Evolutionary conservation across 2,329 filamentous ascomycete species (phyloP).

Genomic region (Fusarium decemcellulare): DNA sequence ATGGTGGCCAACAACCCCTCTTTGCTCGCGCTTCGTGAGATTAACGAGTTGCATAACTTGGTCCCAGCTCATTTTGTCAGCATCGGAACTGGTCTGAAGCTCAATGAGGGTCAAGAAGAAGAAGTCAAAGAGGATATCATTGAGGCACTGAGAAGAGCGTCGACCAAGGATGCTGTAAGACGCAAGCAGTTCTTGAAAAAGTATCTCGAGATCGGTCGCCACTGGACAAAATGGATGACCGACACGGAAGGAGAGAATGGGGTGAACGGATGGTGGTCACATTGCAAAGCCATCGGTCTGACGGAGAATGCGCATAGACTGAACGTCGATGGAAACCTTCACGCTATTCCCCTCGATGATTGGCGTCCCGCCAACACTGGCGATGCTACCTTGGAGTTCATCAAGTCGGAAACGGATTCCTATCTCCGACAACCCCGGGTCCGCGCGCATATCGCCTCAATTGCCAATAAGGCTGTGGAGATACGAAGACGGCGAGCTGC

Average conservation of each 20-base stretch:
- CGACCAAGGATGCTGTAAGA: background rate
- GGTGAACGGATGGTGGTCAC: background rate
- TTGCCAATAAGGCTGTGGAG: rapidly evolving
- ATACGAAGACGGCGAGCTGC: background rate
- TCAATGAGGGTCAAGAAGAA: background rate
- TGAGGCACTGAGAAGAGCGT: rapidly evolving
- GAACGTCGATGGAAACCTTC: constrained; percentile 1
- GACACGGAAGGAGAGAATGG: constrained; percentile 12
- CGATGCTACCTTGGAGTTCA: rapidly evolving
- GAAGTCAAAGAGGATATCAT: background rate
- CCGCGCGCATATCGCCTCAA: rapidly evolving
- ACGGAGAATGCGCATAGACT: background rate
- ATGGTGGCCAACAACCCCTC: constrained; percentile 16
- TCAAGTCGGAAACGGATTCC: rapidly evolving
- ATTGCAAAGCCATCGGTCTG: background rate
- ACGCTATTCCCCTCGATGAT: background rate
- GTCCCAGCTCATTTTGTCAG: background rate
- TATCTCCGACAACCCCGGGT: background rate
- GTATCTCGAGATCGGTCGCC: background rate
- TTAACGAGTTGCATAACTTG: background rate
- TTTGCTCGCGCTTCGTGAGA: rapidly evolving
- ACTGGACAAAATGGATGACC: background rate
- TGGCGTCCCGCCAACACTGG: constrained; percentile 8
- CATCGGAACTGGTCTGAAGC: constrained; percentile 16
- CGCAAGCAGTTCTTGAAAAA: constrained; percentile 4